Evolutionary conservation across 352 stramenopile species (phyloP), one percentile per base, ranked within the genome.

Genomic region (Globisporangium splendens): DNA sequence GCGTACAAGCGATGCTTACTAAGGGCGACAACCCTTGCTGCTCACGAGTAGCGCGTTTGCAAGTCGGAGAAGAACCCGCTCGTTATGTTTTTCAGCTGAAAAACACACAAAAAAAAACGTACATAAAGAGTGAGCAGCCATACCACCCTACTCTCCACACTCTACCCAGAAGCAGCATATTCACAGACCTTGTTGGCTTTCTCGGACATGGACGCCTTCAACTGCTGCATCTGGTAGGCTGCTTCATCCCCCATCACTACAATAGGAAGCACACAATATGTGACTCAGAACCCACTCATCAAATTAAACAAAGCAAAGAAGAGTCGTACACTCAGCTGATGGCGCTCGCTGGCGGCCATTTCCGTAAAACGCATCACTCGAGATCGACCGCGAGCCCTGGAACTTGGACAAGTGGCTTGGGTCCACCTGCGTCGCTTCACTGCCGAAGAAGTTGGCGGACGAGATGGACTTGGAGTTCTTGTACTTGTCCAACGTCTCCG

Each of bases 391-490:
- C 0, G 85, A 86, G 22, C 80, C 77, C 56, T 91, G 83, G 54
- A 95, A 92, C 56, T 79, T 74, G 65, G 80, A 74, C 46, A 96
- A 59, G 24, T 91, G 73, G 44, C 76, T 75, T 7, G 56, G 80
- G 60, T 95, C 83, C 22, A 75, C 77, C 6, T 79, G 60, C 13
- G 65, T 57, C 6, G 70, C 60, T 51, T 95, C 88, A 21, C 77
- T 73, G 7, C 83, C 85, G 57, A 96, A 96, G 60, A 95, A 96
- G 39, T 96, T 94, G 58, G 91, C 86, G 10, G 88, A 96, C 20
- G 86, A 96, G 51, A 96, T 96, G 1, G 84, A 93, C 63, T 96
- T 96, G 61, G 86, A 83, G 50, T 96, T 96, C 66, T 96, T 96
- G 73, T 96, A 96, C 65, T 96, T 96, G 71, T 96, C 70, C 48